Evolutionary conservation across 306 rosid genomes (phyloP).

Genomic region (Benincasa hispida): DNA sequence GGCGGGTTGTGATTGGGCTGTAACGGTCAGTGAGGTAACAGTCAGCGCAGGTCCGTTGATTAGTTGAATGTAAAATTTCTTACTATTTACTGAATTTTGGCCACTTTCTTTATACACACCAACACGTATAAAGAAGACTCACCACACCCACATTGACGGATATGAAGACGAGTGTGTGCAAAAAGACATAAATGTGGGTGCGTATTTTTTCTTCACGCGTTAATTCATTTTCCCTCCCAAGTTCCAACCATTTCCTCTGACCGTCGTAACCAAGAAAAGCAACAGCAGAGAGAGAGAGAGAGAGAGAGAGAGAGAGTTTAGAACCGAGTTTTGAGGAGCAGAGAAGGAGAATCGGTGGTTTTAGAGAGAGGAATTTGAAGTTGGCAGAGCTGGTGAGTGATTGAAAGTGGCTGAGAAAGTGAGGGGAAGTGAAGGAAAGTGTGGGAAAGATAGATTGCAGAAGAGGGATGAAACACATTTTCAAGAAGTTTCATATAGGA

Average conservation of each 20-base stretch:
- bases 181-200: neutral
- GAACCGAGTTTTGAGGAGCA: neutral
- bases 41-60: neutral
- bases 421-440: neutral
- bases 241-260: neutral
- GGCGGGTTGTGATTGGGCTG: neutral
- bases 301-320: neutral
- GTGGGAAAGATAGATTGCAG: neutral
- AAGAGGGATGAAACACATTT: constrained; percentile 72
- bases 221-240: neutral
- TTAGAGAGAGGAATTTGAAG: neutral
- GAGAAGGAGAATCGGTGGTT: neutral
- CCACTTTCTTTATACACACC: too few species aligned
- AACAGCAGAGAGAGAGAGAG: neutral
- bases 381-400: neutral
- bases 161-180: neutral
- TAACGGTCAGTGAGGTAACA: neutral
- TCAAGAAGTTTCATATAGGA: constrained; percentile 95
- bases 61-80: neutral
- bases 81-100: neutral
- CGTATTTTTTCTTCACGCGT: neutral
- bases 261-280: neutral
- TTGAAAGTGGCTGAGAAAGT: neutral
- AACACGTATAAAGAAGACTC: neutral
- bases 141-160: neutral